A percentile compares a stretch with the other conserved stretches of the same genome.
phyloP scores from a whole-genome alignment of 345 rosid genomes.

The Melaleuca alternifolia region DNA sequence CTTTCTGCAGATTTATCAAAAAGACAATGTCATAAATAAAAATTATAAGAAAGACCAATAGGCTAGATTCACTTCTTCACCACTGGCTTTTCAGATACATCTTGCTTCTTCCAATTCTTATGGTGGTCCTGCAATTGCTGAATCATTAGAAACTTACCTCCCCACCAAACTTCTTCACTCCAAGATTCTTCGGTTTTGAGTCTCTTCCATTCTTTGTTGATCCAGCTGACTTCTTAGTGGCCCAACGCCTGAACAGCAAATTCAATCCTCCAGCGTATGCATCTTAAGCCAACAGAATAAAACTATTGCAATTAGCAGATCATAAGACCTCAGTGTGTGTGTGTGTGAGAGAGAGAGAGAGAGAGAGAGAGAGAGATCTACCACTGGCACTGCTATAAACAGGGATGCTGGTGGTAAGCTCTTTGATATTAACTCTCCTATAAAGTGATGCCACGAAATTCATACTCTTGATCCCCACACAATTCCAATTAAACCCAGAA shows the following conservation, averaged over 20 bases:
- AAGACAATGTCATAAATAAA: not conserved
- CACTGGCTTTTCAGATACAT: not conserved
- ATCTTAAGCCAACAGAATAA: conserved; percentile 17
- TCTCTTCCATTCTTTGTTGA: conserved; percentile 94
- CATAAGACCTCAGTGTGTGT: not conserved
- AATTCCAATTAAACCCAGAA: not conserved
- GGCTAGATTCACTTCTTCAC: not conserved
- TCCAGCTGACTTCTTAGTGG: conserved; percentile 80
- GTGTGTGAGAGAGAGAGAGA: fast-evolving
- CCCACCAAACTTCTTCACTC: conserved; percentile 91
- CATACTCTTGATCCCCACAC: conserved; percentile 1
- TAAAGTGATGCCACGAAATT: conserved; percentile 13
- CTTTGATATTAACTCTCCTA: conserved; percentile 19
- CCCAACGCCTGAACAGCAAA: conserved; percentile 79
- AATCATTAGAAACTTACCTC: conserved; percentile 30
- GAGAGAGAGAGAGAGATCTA: not conserved
- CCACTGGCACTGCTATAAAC: conserved; percentile 11
- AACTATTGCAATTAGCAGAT: not conserved
- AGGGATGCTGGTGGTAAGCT: conserved; percentile 17
- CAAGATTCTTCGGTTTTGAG: conserved; percentile 85
- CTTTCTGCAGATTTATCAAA: conserved; percentile 30
- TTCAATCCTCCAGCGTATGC: conserved; percentile 53
- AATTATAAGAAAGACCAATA: not conserved
- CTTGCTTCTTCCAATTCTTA: not conserved
- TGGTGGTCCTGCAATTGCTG: not conserved